A percentile compares a stretch with the other conserved stretches of the same genome.
phyloP scores from a whole-genome alignment of 176 grass and related monocot species.

The Ensete ventricosum region DNA sequence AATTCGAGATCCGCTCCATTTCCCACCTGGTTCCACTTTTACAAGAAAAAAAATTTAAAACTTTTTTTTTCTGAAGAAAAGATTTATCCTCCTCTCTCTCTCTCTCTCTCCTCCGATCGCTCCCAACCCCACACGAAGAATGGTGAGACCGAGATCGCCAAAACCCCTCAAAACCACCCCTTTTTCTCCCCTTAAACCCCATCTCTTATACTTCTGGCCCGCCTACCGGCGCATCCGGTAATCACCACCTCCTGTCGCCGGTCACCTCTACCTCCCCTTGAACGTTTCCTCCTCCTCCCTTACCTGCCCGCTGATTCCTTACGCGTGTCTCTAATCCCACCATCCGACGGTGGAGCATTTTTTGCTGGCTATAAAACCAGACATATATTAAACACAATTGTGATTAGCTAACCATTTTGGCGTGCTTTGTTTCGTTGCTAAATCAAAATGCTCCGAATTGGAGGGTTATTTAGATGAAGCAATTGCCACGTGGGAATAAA shows the following conservation, averaged over 20 bases:
- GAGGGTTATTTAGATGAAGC: neutral
- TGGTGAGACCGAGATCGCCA: slow-evolving; percentile 37
- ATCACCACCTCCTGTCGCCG: slow-evolving; percentile 35
- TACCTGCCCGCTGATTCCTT: neutral
- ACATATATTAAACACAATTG: too few relatives aligned
- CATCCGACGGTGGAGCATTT: neutral
- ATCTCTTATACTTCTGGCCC: slow-evolving; percentile 38
- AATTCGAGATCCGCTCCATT: neutral
- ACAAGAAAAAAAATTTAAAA: neutral
- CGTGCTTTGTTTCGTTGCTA: too few relatives aligned
- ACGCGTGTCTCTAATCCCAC: neutral
- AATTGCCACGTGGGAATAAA: slow-evolving; percentile 27
- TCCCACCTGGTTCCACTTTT: neutral
- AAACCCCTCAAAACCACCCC: slow-evolving; percentile 89
- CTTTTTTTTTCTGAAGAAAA: neutral
- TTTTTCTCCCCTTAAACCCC: slow-evolving; percentile 42
- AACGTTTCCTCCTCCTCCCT: slow-evolving; percentile 14
- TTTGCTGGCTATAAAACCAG: neutral
- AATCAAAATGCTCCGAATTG: too few relatives aligned
- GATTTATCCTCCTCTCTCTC: neutral
- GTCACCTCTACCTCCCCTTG: slow-evolving; percentile 10
- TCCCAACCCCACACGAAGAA: neutral
- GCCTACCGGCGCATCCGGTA: slow-evolving; percentile 38
- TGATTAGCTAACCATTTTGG: too few relatives aligned
- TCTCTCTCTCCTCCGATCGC: slow-evolving; percentile 2